A percentile compares a stretch with the other conserved stretches of the same genome.
Conservation (phyloP, 192 early-diverging fungal genomes). For the Phycomyces blakesleeanus region DNA sequence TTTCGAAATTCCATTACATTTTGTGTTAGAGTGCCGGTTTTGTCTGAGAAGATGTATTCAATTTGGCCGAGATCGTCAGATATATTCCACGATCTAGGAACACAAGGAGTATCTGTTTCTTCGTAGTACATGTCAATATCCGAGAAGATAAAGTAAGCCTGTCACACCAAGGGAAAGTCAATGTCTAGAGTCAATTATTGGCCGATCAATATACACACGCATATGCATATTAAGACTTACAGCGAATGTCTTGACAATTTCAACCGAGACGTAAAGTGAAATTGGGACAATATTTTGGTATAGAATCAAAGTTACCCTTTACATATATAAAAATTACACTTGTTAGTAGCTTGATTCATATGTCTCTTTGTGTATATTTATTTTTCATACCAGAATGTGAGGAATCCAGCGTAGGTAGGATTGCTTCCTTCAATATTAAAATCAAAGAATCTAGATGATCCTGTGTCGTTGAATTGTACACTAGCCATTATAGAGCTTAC, state of each 20-base stretch:
- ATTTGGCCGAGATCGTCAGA: conserved; percentile 96
- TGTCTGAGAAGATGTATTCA: conserved; percentile 95
- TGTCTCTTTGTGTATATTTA: too few relatives aligned
- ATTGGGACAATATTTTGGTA: conserved; percentile 97
- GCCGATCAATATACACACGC: background rate
- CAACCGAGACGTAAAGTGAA: conserved; percentile 90
- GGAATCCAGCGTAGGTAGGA: conserved; percentile 54
- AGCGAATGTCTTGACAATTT: conserved; percentile 87
- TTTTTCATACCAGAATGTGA: conserved; percentile 79
- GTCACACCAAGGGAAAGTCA: background rate
- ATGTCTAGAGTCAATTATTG: background rate
- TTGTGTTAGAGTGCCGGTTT: conserved; percentile 94
- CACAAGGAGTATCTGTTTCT: conserved; percentile 71
- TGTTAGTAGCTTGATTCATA: too few relatives aligned
- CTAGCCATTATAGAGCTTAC: conserved; percentile 64
- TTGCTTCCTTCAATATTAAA: conserved; percentile 46
- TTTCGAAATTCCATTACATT: conserved; percentile 96
- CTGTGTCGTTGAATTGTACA: conserved; percentile 54
- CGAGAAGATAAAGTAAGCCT: conserved; percentile 89
- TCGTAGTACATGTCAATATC: conserved; percentile 92
- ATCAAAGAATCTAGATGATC: conserved; percentile 51
- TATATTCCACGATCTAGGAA: conserved; percentile 84
- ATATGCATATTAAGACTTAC: conserved; percentile 32
- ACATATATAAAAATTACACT: too few relatives aligned
- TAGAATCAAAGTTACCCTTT: conserved; percentile 79